Base-by-base conservation (phyloP, 805 yeast genomes). In the Lipomyces sp. region DNA sequence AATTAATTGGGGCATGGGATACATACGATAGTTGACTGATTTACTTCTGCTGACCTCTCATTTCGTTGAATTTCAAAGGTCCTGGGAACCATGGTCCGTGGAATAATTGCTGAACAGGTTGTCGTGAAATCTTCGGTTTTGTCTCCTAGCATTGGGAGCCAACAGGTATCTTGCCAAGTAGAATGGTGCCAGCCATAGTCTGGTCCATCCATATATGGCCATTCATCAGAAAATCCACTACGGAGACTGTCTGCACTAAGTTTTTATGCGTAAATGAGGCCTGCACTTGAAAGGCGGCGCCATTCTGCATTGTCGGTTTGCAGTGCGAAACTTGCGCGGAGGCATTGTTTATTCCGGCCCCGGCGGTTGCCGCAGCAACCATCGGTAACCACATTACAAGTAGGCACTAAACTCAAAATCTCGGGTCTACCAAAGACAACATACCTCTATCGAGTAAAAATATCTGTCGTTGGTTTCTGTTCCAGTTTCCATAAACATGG, bases 401-500 rank as follows among this genome's bases (percentile, higher is more conserved):
- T 6, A 15, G 48, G 18, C 48, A 15, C 48, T 1, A 37, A 42
- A 42, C 48, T 5, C 24, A 5, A n/a, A 42, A 42, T 6, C 48
- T 42, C 18, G 10, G 24, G n/a, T 42, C 7, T 13, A 15, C 8
- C 2, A 2, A 24, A 7, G 48, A 42, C 48, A 8, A 5, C 10
- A 3, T n/a, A 42, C 18, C 48, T n/a, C 48, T 42, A 42, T 15
- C 13, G 48, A 15, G 39, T 11, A 4, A 37, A 37, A 4, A 10
- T 37, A 10, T 39, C 18, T 2, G 54, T 29, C 54, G 18, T 51
- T 51, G 3, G 54, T 10, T 51, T 24, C 24, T 48, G 29, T 32
- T 51, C 4, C 24, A 51, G 7, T 51, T 13, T 34, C 13, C 29
- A 53, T 32, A 15, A 24, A 42, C 48, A 62, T 67, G 69, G 58